Base-by-base conservation (phyloP, 306 rosid genomes). In the Quillaja saponaria region DNA sequence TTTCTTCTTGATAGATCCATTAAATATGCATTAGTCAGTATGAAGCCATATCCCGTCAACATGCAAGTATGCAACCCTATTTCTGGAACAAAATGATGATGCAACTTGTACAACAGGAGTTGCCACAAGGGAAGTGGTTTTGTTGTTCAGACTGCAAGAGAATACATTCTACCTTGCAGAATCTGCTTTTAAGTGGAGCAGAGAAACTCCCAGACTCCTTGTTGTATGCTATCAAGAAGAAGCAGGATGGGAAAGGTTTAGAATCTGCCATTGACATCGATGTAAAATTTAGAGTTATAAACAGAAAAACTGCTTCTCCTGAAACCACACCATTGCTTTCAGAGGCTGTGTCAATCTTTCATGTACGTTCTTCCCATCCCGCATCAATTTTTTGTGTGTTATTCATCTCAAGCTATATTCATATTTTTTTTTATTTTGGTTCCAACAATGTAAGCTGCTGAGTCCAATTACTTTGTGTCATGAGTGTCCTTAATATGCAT, bases 101-200 rank as follows among this genome's bases (percentile, higher is more conserved):
- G 60, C 56, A 41, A 25, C 34, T 61, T 59, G 21, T 61, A 19
- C 66, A 49, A 80, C 87, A 92, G 99, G 99, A 92, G 71, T 73
- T 92, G 77, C 99, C 99, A 10, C 80, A 76, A 71, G 96, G 96
- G 72, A 81, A 86, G 76, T 92, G 99, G 99, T 81, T 92, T 75
- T 92, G 99, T 85, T 78, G 95, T 78, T 38, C 38, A 25, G 95
- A 83, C 33, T 92, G 99, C 84, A 69, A 67, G 58, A 87, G 71
- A 73, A 88, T 92, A 81, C 90, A 89, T 69, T 69, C 89, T 62
- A 78, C 80, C 73, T 69, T 92, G 77, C 86, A 78, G 78, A 82
- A 83, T 74, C 78, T 87, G 57, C 81, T 92, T 49, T 66, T 74
- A 48, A 64, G 77, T 71, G 95, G 76, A 64, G 80, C 82, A 55